A percentile compares a stretch with the other conserved stretches of the same genome.
These are phyloP conservation scores for Fraxinus latifolia DNA, from an alignment of 305 asterid genomes.

Conservation along the genomic window DNA sequence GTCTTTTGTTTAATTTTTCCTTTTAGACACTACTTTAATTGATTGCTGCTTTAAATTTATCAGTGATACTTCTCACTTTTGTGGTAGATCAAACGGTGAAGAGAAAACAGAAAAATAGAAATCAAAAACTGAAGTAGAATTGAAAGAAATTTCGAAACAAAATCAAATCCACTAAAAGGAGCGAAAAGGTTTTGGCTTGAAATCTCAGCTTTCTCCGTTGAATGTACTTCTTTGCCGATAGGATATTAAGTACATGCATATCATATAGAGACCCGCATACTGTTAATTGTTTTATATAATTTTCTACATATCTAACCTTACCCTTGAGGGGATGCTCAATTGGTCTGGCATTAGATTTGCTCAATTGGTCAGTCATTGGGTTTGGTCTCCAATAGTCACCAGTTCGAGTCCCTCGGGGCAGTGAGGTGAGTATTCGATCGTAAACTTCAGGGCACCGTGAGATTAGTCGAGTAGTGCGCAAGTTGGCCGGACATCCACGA, in stretches of 20 bases:
- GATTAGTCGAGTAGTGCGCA: no score
- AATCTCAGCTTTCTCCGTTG: neutral
- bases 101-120: neutral
- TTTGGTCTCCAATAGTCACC: no score
- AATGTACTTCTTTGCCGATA: neutral
- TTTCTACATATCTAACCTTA: neutral
- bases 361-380: no score
- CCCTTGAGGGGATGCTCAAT: no score
- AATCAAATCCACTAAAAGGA: neutral
- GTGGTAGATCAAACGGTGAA: neutral
- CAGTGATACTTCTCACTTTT: neutral
- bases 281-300: neutral
- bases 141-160: neutral
- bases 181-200: neutral
- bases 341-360: no score
- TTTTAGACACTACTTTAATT: neutral
- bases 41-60: neutral
- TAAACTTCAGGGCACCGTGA: no score
- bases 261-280: neutral
- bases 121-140: neutral
- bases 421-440: no score
- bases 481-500: no score
- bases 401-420: no score
- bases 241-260: neutral
- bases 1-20: neutral